Base-by-base conservation (phyloP, 2,329 filamentous ascomycete genomes). In the Trichoderma hamatum region DNA sequence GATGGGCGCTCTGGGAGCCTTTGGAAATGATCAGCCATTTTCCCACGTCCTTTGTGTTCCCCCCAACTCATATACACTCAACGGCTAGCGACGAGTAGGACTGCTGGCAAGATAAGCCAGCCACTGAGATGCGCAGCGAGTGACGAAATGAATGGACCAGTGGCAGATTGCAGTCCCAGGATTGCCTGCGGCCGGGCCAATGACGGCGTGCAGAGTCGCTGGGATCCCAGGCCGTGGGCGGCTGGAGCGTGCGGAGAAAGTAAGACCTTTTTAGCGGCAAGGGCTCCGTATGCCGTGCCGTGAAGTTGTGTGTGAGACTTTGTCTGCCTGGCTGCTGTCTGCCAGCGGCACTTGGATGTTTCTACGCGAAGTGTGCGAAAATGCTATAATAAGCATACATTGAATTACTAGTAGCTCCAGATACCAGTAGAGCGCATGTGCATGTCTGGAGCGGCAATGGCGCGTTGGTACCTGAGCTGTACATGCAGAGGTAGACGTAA, bases 91-190 rank as follows among this genome's bases (percentile, higher is more conserved):
- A 54, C 24, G 36, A 62, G 39, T 13, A 21, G 14, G 16, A 43
- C 39, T 43, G 19, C 39, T 43, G 39, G 34, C 39, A n/a, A 51
- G 64, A 58, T 67, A 67, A 67, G 64, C 64, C 36, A 24, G 64
- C 28, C 30, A 46, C 58, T 59, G 64, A 51, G 28, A 32, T 59
- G 58, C 36, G 54, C 36, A 36, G 64, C 54, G 49, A 34, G 68
- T 68, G 64, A 70, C 64, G 64, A 70, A 63, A 66, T 62, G 32
- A 62, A 58, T 66, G 60, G 56, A 28, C 51, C 54, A 58, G 54
- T 52, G 68, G 70, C 61, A 70, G 67, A 69, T 62, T 71, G 68
- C 67, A 64, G 63, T 52, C 60, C 68, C 68, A 54, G 68, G 61
- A 64, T 59, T 32, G 43, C 51, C 28, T n/a, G 32, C 43, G 32